These are phyloP conservation scores for Xylariaceae sp. DNA, from an alignment of 2,329 filamentous ascomycete species.

Conservation along the genomic window DNA sequence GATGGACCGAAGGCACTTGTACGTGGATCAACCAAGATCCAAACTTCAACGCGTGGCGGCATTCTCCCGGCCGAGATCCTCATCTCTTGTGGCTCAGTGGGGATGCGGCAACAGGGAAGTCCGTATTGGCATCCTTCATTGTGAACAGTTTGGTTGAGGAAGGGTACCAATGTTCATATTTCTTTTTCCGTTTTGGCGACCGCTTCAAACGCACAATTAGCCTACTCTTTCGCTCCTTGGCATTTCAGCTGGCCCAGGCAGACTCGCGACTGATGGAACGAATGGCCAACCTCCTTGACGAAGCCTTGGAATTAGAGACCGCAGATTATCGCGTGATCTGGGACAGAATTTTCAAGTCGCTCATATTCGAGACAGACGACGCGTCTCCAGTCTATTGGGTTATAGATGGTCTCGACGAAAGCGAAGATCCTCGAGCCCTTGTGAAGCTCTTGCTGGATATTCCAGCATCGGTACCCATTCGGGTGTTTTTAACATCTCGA, in stretches of 20 bases:
- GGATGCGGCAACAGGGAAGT: conserved; percentile 17
- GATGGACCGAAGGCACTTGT: conserved; percentile 14
- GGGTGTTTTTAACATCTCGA: conserved; percentile 32
- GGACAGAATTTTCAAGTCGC: conserved; percentile 32
- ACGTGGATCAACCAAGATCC: conserved; percentile 10
- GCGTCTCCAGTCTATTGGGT: conserved; percentile 35
- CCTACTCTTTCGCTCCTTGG: conserved; percentile 29
- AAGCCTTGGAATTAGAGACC: conserved; percentile 25
- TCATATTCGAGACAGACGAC: conserved; percentile 26
- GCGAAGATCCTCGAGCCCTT: conserved; percentile 27
- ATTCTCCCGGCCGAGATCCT: not conserved
- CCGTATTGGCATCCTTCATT: conserved; percentile 16
- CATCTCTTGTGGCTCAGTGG: conserved; percentile 14
- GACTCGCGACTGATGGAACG: conserved; percentile 19
- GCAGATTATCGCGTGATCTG: conserved; percentile 28
- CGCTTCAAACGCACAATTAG: conserved; percentile 16
- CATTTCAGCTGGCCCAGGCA: conserved; percentile 30
- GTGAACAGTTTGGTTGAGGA: conserved; percentile 13
- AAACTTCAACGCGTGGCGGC: conserved; percentile 8
- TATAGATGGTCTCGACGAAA: conserved; percentile 39
- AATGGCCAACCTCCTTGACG: conserved; percentile 24
- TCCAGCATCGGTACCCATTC: conserved; percentile 24
- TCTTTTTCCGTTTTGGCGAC: conserved; percentile 16
- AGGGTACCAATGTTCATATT: conserved; percentile 15
- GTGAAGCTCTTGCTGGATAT: conserved; percentile 25